Conservation (phyloP, 805 yeast species). For the Starmerella powellii region DNA sequence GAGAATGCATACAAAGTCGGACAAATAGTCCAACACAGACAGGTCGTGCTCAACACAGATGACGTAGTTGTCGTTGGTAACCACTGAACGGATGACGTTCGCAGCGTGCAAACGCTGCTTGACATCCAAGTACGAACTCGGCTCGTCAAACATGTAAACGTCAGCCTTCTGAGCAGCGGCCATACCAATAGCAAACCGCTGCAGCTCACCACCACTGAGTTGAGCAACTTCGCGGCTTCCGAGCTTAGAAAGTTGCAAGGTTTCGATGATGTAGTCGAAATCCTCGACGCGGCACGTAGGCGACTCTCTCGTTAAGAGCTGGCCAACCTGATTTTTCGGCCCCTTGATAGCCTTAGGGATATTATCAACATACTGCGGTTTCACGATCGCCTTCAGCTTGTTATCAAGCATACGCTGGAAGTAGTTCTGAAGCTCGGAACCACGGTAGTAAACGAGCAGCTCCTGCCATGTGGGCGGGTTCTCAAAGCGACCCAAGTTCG, state of each 20-base stretch:
- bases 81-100: constrained; percentile 74
- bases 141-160: constrained; percentile 99
- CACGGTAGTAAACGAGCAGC: constrained; percentile 81
- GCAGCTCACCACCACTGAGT: constrained; percentile 96
- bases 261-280: constrained; percentile 51
- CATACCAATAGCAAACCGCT: constrained; percentile 96
- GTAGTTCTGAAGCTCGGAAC: constrained; percentile 92
- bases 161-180: constrained; percentile 90
- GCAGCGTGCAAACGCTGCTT: constrained; percentile 99
- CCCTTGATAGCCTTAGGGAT: constrained; percentile 93
- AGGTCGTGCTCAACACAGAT: constrained; percentile 98
- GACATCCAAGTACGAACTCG: constrained; percentile 95
- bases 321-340: constrained; percentile 71
- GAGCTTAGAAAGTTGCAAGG: constrained; percentile 64
- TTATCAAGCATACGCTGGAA: constrained; percentile 91
- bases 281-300: constrained; percentile 48
- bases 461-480: constrained; percentile 98
- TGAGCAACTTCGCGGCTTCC: constrained; percentile 78
- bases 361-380: constrained; percentile 98
- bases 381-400: constrained; percentile 88
- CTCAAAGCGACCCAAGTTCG: constrained; percentile 86
- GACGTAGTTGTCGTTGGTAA: constrained; percentile 63
- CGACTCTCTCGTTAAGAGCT: constrained; percentile 59
- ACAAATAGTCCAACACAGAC: constrained; percentile 90
- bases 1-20: constrained; percentile 91